Conservation (phyloP, 1,284 basidiomycete genomes). For the Moesziomyces sp. region DNA sequence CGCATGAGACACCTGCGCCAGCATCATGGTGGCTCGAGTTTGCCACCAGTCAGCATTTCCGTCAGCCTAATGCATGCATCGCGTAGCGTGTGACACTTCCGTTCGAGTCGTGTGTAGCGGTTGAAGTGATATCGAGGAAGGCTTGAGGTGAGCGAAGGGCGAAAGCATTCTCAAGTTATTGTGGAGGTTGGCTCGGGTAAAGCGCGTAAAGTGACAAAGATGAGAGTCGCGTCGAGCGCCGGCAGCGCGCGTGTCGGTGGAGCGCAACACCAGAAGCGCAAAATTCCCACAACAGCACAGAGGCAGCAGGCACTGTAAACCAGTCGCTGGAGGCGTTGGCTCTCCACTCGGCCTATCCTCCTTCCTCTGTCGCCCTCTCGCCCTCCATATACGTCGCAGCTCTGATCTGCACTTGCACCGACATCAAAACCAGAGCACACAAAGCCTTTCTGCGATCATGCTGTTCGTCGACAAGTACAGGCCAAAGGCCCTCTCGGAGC, state of each 20-base stretch:
- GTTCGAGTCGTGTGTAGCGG: no score
- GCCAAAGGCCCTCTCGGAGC: conserved; percentile 82
- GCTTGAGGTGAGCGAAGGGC: no score
- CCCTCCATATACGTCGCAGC: background rate
- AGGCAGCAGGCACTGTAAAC: no score
- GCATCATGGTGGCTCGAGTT: background rate
- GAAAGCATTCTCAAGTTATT: background rate
- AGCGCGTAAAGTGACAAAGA: background rate
- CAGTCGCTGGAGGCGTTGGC: background rate
- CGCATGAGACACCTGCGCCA: background rate
- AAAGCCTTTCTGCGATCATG: conserved; percentile 27
- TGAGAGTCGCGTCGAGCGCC: background rate
- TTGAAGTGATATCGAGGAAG: no score
- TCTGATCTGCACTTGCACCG: background rate
- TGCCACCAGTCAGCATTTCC: no score
- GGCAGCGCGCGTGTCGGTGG: background rate
- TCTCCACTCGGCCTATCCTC: background rate
- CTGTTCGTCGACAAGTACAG: conserved; percentile 76
- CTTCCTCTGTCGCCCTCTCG: background rate
- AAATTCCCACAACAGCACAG: background rate
- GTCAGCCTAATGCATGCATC: no score
- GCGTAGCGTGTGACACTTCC: no score
- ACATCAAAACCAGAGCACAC: background rate
- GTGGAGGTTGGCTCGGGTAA: background rate
- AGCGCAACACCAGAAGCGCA: background rate